A percentile compares a stretch with the other conserved stretches of the same genome.
These are phyloP conservation scores for Nicotiana rustica DNA, from an alignment of 305 asterid species.

Conservation along the genomic window DNA sequence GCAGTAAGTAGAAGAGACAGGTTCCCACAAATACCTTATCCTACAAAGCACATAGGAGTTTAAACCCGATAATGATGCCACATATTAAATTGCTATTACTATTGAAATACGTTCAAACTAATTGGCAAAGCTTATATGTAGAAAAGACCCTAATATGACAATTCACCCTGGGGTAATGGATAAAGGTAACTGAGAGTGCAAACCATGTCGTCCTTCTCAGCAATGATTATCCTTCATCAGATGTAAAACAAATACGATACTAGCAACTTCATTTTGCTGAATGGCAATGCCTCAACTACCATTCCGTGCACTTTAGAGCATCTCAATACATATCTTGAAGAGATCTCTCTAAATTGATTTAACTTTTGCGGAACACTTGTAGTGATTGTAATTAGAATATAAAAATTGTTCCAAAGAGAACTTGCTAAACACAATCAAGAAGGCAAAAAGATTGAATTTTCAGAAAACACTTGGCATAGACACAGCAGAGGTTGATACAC, in stretches of 20 bases:
- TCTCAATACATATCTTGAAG: neutral
- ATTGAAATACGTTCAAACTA: neutral
- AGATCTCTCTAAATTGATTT: constrained; percentile 21
- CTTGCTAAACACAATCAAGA: neutral
- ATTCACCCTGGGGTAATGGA: constrained; percentile 27
- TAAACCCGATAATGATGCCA: neutral
- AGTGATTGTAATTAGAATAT: neutral
- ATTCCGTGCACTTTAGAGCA: neutral
- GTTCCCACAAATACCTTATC: constrained; percentile 23
- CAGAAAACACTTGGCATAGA: neutral
- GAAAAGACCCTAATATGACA: neutral
- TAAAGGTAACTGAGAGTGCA: neutral
- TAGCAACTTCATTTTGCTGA: neutral
- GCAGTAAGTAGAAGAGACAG: constrained; percentile 3
- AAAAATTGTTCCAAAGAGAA: neutral
- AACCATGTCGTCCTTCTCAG: neutral
- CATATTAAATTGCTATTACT: neutral
- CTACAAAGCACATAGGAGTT: constrained; percentile 3
- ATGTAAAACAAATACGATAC: neutral
- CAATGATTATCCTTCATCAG: constrained; percentile 4
- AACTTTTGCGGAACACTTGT: constrained; percentile 13
- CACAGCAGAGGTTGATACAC: neutral
- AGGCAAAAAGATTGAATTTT: neutral
- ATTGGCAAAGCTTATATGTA: neutral
- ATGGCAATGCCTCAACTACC: neutral